These are phyloP conservation scores for Paraconiothyrium brasiliense DNA, from an alignment of 2,329 filamentous ascomycete species.

Conservation along the genomic window DNA sequence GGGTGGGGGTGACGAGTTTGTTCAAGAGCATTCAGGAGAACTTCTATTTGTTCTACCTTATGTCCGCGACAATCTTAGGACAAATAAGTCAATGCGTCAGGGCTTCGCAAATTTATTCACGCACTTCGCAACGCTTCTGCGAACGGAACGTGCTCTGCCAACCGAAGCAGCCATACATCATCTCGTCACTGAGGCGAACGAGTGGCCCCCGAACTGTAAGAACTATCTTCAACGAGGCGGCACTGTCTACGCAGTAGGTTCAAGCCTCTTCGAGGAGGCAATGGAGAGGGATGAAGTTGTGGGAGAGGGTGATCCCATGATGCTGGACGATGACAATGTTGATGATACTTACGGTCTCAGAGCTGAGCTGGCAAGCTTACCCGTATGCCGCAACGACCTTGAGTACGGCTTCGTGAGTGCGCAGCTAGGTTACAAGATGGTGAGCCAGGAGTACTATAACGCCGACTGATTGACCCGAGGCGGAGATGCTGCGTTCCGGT, in stretches of 20 bases:
- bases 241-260: conserved; percentile 7
- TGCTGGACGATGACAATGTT: neutral
- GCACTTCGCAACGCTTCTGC: conserved; percentile 37
- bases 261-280: conserved; percentile 4
- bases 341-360: neutral
- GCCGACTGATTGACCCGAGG: neutral
- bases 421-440: conserved; percentile 1
- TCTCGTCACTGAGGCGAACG: neutral
- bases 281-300: conserved; percentile 6
- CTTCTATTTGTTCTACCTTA: conserved; percentile 29
- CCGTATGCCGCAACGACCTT: conserved; percentile 12
- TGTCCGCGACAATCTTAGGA: conserved; percentile 39
- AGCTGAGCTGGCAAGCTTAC: neutral
- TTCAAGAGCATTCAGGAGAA: conserved; percentile 21
- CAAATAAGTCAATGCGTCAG: conserved; percentile 48
- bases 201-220: conserved; percentile 10
- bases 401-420: conserved; percentile 14
- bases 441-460: conserved; percentile 4
- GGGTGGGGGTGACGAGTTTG: neutral
- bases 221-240: conserved; percentile 8
- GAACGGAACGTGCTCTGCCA: neutral
- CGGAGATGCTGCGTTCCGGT: too few species aligned
- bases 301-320: conserved; percentile 2
- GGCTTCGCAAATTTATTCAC: conserved; percentile 48
- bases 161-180: neutral